phyloP scores from a whole-genome alignment of 495 filamentous ascomycete genomes.

The Pyrenula massariospora region DNA sequence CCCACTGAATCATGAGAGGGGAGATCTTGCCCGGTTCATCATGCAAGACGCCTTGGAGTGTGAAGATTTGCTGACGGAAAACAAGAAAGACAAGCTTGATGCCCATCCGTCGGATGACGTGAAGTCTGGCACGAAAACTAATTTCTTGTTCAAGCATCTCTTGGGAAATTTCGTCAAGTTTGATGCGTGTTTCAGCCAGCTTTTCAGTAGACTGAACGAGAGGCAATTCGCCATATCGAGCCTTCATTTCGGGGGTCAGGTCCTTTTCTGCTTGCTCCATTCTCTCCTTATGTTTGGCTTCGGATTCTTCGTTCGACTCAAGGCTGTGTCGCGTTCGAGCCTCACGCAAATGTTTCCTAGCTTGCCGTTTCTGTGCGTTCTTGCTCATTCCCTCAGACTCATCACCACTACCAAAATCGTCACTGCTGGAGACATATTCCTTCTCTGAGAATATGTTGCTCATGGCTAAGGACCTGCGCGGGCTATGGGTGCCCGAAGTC shows the following conservation, averaged over 20 bases:
- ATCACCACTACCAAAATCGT: slow-evolving; percentile 32
- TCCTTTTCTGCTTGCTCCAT: slow-evolving; percentile 29
- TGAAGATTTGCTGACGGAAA: slow-evolving; percentile 65
- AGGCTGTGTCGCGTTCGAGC: slow-evolving; percentile 37
- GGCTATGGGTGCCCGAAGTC: background rate
- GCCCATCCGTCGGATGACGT: slow-evolving; percentile 75
- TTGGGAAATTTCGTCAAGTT: slow-evolving; percentile 39
- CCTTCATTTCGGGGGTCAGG: slow-evolving; percentile 40
- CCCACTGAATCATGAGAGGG: slow-evolving; percentile 53
- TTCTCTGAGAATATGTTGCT: background rate
- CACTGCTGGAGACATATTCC: slow-evolving; percentile 22
- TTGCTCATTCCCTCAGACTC: slow-evolving; percentile 30
- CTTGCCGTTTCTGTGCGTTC: slow-evolving; percentile 40
- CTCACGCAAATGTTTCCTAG: slow-evolving; percentile 28
- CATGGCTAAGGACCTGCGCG: background rate
- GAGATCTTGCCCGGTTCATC: slow-evolving; percentile 38
- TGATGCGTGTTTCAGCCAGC: slow-evolving; percentile 26
- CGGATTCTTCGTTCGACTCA: slow-evolving; percentile 37
- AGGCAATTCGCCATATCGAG: slow-evolving; percentile 47
- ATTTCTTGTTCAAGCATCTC: slow-evolving; percentile 56
- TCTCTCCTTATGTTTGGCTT: slow-evolving; percentile 29
- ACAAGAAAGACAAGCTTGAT: slow-evolving; percentile 84
- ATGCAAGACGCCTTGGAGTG: slow-evolving; percentile 66
- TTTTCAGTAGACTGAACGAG: slow-evolving; percentile 36
- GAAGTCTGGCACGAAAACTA: slow-evolving; percentile 67